phyloP scores from a whole-genome alignment of 139 green algal species.

The Haematococcus lacustris region DNA sequence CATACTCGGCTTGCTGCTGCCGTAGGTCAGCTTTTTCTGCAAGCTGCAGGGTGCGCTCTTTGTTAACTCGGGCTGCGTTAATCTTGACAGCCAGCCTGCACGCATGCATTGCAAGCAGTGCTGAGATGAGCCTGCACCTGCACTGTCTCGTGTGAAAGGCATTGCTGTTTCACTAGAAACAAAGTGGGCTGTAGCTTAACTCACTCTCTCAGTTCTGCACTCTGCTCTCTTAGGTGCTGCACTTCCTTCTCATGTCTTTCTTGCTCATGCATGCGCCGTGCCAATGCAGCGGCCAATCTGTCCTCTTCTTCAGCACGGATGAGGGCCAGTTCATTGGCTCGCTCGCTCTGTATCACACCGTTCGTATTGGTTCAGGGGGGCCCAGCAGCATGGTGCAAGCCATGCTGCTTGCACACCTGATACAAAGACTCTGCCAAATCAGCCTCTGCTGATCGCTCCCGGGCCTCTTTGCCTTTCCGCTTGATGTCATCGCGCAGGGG shows the following conservation, averaged over 20 bases:
- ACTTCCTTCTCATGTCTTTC: conserved; percentile 41
- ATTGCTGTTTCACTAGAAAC: neutral
- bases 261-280: conserved; percentile 20
- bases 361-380: neutral
- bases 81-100: conserved; percentile 57
- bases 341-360: conserved; percentile 14
- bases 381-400: neutral
- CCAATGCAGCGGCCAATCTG: conserved; percentile 34
- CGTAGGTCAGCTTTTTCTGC: conserved; percentile 39
- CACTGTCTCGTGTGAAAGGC: neutral
- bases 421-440: conserved; percentile 49
- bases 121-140: neutral
- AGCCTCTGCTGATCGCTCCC: conserved; percentile 37
- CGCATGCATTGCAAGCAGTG: neutral
- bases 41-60: conserved; percentile 47
- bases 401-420: conserved; percentile 20
- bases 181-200: neutral
- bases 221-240: conserved; percentile 44
- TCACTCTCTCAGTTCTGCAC: conserved; percentile 52
- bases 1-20: conserved; percentile 38
- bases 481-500: conserved; percentile 44
- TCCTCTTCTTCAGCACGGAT: conserved; percentile 43
- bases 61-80: conserved; percentile 45
- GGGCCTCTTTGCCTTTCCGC: conserved; percentile 29
- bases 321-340: conserved; percentile 23